phyloP scores from a whole-genome alignment of 164 flowering plant species.

The Nymphaea colorata region DNA sequence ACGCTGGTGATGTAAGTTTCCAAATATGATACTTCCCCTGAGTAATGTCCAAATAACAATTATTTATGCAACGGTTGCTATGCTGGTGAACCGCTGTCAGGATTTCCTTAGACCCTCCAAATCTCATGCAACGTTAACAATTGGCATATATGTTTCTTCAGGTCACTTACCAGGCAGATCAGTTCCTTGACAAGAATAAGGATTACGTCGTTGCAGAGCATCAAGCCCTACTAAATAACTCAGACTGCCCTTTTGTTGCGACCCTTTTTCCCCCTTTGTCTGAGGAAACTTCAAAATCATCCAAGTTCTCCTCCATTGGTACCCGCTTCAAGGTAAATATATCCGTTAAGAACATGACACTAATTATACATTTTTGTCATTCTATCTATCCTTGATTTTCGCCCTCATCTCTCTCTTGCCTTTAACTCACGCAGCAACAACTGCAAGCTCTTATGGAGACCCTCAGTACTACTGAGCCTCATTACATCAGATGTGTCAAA shows the following conservation, averaged over 20 bases:
- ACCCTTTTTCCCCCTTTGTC: conserved; percentile 60
- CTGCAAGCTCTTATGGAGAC: conserved; percentile 78
- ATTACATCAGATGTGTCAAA: conserved; percentile 78
- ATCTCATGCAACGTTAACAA: too few species aligned
- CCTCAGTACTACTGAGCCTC: conserved; percentile 70
- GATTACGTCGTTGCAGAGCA: conserved; percentile 84
- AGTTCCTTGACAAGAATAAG: conserved; percentile 82
- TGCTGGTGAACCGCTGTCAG: too few species aligned
- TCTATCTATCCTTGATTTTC: neutral
- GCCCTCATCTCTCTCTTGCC: neutral
- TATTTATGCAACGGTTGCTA: too few species aligned
- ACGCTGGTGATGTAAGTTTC: conserved; percentile 72
- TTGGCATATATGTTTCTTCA: conserved; percentile 4
- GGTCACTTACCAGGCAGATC: conserved; percentile 87
- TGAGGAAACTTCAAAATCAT: conserved; percentile 70
- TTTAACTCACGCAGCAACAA: conserved; percentile 51
- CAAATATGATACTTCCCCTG: too few species aligned
- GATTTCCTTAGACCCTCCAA: too few species aligned
- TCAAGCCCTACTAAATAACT: conserved; percentile 61
- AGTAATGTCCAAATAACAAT: too few species aligned
- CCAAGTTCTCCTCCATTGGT: conserved; percentile 87
- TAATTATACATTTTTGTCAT: conserved; percentile 2
- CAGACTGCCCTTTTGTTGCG: conserved; percentile 56
- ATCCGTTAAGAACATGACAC: neutral
- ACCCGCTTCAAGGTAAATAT: conserved; percentile 64